Base-by-base conservation (phyloP, 139 green algal genomes). In the Tetradesmus lagerheimii region DNA sequence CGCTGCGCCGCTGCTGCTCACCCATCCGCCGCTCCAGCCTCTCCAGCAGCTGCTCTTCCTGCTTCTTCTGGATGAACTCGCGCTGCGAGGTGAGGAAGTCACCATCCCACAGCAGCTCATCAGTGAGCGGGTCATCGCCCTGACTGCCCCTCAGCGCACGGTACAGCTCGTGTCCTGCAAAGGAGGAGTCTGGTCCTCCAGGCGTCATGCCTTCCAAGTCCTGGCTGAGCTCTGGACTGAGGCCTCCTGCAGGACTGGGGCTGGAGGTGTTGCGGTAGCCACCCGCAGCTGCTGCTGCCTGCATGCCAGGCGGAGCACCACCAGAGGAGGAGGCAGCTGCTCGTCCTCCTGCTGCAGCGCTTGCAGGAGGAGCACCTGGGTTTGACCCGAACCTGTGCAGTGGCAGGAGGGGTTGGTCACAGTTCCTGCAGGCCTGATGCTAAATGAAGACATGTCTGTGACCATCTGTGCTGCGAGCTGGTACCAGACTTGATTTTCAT, bases 11-110 rank as follows among this genome's bases (percentile, higher is more conserved):
- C 39, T 80, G 57, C n/a, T 79, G 27, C 23, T 88, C 90, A 78
- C 83, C 92, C 62, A 93, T 89, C 39, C 90, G 82, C 27, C 89
- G 57, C 90, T 93, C 90, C 45, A 93, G 84, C 34, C 92, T 77
- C 66, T 93, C 88, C 84, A 93, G 86, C 85, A 93, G 43, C 85
- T 91, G 43, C 9, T 91, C 90, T 35, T 93, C 88, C 64, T 93
- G 89, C 85, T 85, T 66, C 41, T 83, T 87, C 76, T 91, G 89
- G 45, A 91, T 89, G 27, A 94, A 88, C 62, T 92, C 87, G 6
- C 78, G 71, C 79, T 91, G 87, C 43, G 86, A 77, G 8, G 57
- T 53, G 27, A 87, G n/a, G 38, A 87, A 87, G 77, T 91, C 87
- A 2, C 87, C 87, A 41, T 91, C 87, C 87, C 87, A 89, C 45